Percentiles rank a stretch among this genome's conserved stretches.
Evolutionary conservation across 1,284 basidiomycete species (phyloP).

Genomic region (Boletus sp.): DNA sequence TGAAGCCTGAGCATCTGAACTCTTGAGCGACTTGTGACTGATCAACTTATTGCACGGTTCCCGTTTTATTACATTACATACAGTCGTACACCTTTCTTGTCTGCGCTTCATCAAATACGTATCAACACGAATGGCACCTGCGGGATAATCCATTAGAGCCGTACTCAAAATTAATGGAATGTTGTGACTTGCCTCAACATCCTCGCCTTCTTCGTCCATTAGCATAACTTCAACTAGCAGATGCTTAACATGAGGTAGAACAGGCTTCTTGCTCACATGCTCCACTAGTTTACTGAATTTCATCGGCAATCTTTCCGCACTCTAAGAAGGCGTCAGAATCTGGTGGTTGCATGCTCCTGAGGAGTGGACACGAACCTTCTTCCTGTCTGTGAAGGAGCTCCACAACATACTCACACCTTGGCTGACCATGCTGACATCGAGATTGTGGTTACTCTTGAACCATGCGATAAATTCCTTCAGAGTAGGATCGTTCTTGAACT

Average conservation of each 20-base stretch:
- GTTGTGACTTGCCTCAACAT: slow-evolving; percentile 66
- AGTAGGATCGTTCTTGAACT: slow-evolving; percentile 88
- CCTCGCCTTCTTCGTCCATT: slow-evolving; percentile 86
- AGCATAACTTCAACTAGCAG: slow-evolving; percentile 95
- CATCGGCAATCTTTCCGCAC: slow-evolving; percentile 85
- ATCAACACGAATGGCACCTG: slow-evolving; percentile 75
- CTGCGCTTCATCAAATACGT: slow-evolving; percentile 38
- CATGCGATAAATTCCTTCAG: slow-evolving; percentile 83
- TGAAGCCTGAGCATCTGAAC: neutral
- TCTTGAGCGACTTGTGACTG: neutral
- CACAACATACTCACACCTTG: slow-evolving; percentile 98
- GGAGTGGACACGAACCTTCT: slow-evolving; percentile 61
- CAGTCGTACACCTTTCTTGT: neutral
- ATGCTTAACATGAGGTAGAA: slow-evolving; percentile 77
- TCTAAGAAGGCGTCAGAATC: slow-evolving; percentile 44
- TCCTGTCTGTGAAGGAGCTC: slow-evolving; percentile 89
- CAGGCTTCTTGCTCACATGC: slow-evolving; percentile 89
- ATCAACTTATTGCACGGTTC: neutral
- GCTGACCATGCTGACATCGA: slow-evolving; percentile 95
- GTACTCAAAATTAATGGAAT: neutral
- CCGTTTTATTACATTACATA: slow-evolving; percentile 9
- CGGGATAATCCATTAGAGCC: neutral
- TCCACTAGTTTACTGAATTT: slow-evolving; percentile 91
- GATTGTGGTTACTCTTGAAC: slow-evolving; percentile 84
- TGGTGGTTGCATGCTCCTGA: neutral